These are phyloP conservation scores for Diaporthe vexans DNA, from an alignment of 2,329 filamentous ascomycete genomes.

Conservation along the genomic window DNA sequence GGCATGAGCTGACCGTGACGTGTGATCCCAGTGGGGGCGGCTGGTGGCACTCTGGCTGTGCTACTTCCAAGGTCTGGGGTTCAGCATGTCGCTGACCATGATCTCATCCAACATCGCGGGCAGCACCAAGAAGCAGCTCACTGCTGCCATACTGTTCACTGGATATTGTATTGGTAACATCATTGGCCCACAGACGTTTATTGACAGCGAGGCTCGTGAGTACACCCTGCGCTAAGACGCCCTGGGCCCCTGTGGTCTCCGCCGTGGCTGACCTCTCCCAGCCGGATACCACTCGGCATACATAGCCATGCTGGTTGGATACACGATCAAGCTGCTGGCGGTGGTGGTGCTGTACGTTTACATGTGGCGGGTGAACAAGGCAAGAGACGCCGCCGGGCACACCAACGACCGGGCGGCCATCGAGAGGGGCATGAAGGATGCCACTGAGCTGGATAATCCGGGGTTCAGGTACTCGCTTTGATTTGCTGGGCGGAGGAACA, in stretches of 20 bases:
- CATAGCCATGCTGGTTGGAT: constrained; percentile 51
- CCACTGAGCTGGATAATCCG: constrained; percentile 50
- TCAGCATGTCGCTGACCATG: constrained; percentile 52
- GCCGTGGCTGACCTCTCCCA: constrained; percentile 15
- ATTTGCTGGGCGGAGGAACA: background rate
- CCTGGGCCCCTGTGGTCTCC: too few species aligned
- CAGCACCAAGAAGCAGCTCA: constrained; percentile 52
- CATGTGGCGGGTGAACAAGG: constrained; percentile 49
- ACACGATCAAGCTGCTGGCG: constrained; percentile 47
- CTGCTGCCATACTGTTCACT: constrained; percentile 48
- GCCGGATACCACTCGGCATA: constrained; percentile 51
- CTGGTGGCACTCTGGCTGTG: constrained; percentile 69
- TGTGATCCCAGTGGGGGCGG: constrained; percentile 61
- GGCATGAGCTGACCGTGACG: background rate
- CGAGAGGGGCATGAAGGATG: constrained; percentile 50
- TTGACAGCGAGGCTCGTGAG: constrained; percentile 59
- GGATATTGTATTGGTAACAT: constrained; percentile 52
- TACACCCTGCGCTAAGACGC: constrained; percentile 8
- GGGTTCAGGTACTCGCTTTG: constrained; percentile 48
- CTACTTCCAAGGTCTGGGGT: constrained; percentile 51
- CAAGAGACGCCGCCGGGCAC: constrained; percentile 48
- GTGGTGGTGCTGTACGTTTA: constrained; percentile 49
- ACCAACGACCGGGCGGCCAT: constrained; percentile 48
- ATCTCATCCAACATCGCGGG: constrained; percentile 52
- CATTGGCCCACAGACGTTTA: constrained; percentile 51